Evolutionary conservation across 1,284 basidiomycete species (phyloP), one percentile per base, ranked within the genome.

Genomic region (Leccinum solheimii): DNA sequence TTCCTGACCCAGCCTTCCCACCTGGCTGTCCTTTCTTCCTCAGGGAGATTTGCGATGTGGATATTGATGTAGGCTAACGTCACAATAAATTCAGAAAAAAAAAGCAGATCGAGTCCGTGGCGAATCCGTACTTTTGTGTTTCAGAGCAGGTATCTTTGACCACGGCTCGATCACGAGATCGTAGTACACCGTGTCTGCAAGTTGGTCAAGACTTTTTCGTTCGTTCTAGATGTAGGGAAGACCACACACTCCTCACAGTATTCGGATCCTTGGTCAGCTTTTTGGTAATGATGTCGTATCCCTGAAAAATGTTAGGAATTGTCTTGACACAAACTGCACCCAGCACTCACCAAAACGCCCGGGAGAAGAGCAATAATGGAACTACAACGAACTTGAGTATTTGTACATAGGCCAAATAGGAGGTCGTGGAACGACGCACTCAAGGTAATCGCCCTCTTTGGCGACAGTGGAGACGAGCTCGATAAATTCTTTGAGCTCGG

Each of bases 281-380:
- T 23, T 19, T 62, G 23, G 59, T 53, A n/a, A 65, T 65, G 3
- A 1, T 19, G 32, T 62, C 8, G 23, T 65, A 64, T 51, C 55
- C 63, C 63, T 64, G 38, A 21, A 40, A 45, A 14, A 38, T 6
- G 14, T 62, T 2, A 2, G 16, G 6, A 43, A 6, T 3, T 10
- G 9, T 52, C 10, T 38, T 5, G n/a, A 32, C 5, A 30, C 16
- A 34, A 23, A 43, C 16, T 6, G 6, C n/a, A 11, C 10, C 23
- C 10, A 9, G 11, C 2, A 32, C 64, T 50, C 6, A 64, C 63
- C 55, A 64, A 32, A 40, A 64, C 56, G 3, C 63, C 62, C 11
- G 63, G 63, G 16, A 62, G 7, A 27, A 64, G 52, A 26, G 62
- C 40, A 11, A 65, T 62, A 14, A 65, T 64, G 8, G 57, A 32